These are phyloP conservation scores for Ashbya aceris DNA, from an alignment of 1,139 yeast species.

Conservation along the genomic window DNA sequence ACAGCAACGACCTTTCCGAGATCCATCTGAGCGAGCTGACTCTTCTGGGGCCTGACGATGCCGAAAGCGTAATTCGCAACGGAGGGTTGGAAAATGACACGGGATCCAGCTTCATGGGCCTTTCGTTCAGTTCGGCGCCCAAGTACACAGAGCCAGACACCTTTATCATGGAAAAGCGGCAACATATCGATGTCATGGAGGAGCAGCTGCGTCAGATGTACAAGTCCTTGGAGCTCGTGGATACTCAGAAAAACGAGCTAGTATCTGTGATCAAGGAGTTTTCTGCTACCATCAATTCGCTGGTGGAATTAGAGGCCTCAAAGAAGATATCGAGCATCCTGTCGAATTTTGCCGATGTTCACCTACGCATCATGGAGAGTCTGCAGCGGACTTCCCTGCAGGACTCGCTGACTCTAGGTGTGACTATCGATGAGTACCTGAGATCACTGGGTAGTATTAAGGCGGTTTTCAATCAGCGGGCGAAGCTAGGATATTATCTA, in stretches of 20 bases:
- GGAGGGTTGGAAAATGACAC: conserved; percentile 28
- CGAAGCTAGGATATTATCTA: conserved; percentile 55
- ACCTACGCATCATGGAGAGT: conserved; percentile 60
- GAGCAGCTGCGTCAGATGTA: conserved; percentile 60
- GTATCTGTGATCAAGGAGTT: conserved; percentile 59
- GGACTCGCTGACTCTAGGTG: conserved; percentile 78
- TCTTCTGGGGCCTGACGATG: conserved; percentile 28
- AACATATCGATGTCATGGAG: conserved; percentile 65
- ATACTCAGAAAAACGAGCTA: conserved; percentile 68
- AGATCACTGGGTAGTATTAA: conserved; percentile 71
- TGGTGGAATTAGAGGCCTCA: conserved; percentile 71
- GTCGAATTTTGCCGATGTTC: conserved; percentile 61
- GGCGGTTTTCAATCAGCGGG: conserved; percentile 66
- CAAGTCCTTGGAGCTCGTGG: conserved; percentile 65
- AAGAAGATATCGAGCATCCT: conserved; percentile 54
- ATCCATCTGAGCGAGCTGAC: conserved; percentile 28
- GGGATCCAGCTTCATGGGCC: conserved; percentile 22
- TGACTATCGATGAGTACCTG: conserved; percentile 80
- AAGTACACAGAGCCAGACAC: conserved; percentile 73
- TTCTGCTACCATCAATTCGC: conserved; percentile 41
- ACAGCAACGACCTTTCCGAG: conserved; percentile 37
- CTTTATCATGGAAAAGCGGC: conserved; percentile 61
- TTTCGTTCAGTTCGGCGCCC: conserved; percentile 32
- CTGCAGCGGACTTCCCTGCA: conserved; percentile 75
- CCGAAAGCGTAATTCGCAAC: conserved; percentile 20